Evolutionary conservation across 2,329 filamentous ascomycete species (phyloP), one percentile per base, ranked within the genome.

Genomic region (Tolypocladium pustulatum): DNA sequence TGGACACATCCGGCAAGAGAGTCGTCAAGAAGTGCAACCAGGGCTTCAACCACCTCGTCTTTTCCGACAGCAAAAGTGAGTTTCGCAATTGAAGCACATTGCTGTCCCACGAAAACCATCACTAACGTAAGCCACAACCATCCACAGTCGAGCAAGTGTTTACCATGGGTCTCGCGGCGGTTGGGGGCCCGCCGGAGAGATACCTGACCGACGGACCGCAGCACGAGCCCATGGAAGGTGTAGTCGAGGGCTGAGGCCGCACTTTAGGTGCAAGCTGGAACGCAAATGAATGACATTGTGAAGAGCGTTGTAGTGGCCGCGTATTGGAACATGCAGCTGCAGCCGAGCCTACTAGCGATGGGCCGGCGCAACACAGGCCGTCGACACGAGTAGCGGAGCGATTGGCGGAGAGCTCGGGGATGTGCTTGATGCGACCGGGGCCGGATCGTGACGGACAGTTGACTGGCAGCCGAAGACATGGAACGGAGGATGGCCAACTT

Each of bases 61-160:
- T 56, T 34, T 56, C 55, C 17, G 55, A 56, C 2, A 34, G 32
- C 55, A 56, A 46, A 30, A 56, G 55, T 56, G 40, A 56, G 55
- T 27, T 30, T 15, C 25, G 27, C 27, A 20, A 30, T 6, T 17
- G 46, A 30, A 51, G 17, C 17, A 12, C 5, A 13, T 4, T 2
- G 27, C 4, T 2, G 46, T 10, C 27, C 12, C 15, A 2, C 3
- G 49, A 36, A 17, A 36, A 34, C 5, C 20, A 5, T 34, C 9
- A 22, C 30, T 52, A 6, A 52, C 49, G 7, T 30, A 1, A 13
- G 1, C 1, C 3, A n/a, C n/a, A n/a, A n/a, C n/a, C n/a, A n/a
- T n/a, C n/a, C n/a, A n/a, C 30, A 56, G 55, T 56, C 40, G 55
- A 56, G 55, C 55, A 56, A 4, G 55, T 56, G 12, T 56, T 56